phyloP scores from a whole-genome alignment of 2,329 filamentous ascomycete species.

The Fusarium luffae region DNA sequence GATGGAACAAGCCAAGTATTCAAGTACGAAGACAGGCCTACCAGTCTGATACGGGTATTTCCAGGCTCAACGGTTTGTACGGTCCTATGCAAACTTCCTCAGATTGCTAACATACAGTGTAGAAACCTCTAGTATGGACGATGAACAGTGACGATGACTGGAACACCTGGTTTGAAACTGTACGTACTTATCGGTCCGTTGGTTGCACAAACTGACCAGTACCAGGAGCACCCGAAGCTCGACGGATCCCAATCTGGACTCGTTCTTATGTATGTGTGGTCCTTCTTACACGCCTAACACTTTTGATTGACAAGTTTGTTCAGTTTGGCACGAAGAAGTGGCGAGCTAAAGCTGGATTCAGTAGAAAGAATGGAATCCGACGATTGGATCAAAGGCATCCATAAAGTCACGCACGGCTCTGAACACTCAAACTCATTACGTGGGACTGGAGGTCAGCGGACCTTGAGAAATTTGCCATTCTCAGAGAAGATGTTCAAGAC shows the following conservation, averaged over 20 bases:
- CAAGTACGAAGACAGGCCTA: not conserved
- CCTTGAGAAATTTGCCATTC: not conserved
- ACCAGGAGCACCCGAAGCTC: not conserved
- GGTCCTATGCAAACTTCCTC: fast-evolving
- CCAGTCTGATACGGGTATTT: not conserved
- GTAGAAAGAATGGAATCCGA: not conserved
- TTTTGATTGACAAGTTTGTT: too few species aligned
- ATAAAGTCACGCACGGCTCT: too few species aligned
- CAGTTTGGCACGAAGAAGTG: not conserved
- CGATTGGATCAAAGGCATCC: not conserved
- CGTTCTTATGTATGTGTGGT: slow-evolving; percentile 3
- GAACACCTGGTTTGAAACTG: slow-evolving; percentile 5
- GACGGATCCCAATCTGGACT: slow-evolving; percentile 1
- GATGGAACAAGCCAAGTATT: not conserved
- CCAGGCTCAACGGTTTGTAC: not conserved
- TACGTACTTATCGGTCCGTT: not conserved
- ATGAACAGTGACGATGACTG: not conserved
- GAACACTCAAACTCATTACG: not conserved
- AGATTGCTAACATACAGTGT: too few species aligned
- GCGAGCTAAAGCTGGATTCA: not conserved
- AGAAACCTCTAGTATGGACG: not conserved
- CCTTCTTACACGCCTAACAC: too few species aligned
- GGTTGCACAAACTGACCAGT: fast-evolving
- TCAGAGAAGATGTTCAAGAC: not conserved
- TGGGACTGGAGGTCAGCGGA: not conserved